Percentiles rank a stretch among this genome's conserved stretches.
Conservation (phyloP, 176 grass and related monocot species). For the Zoysia pacifica region DNA sequence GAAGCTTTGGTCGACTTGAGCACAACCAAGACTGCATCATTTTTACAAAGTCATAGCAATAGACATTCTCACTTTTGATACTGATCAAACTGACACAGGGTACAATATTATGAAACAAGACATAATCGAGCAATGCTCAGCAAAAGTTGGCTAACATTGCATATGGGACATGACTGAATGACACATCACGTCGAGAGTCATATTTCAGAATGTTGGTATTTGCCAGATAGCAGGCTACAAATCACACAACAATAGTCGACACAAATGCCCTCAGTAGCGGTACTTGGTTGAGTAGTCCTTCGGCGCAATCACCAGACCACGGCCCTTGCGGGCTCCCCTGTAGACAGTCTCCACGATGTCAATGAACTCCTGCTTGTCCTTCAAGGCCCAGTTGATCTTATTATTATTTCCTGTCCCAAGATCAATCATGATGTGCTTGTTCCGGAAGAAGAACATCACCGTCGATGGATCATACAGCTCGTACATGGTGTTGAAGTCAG, state of each 20-base stretch:
- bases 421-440: conserved; percentile 99
- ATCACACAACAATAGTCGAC: neutral
- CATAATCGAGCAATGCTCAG: neutral
- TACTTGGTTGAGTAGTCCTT: conserved; percentile 97
- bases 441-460: conserved; percentile 96
- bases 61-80: neutral
- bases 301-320: conserved; percentile 76
- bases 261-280: conserved; percentile 52
- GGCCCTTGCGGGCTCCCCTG: conserved; percentile 80
- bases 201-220: neutral
- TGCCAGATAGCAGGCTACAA: neutral
- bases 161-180: neutral
- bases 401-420: conserved; percentile 95
- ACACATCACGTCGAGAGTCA: neutral
- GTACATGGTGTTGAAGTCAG: conserved; percentile 93
- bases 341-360: conserved; percentile 97
- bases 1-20: neutral
- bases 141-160: neutral
- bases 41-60: neutral
- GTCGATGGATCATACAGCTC: conserved; percentile 89
- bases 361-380: conserved; percentile 93
- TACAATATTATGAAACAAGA: neutral
- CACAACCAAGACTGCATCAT: neutral
- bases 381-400: conserved; percentile 94
- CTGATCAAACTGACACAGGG: neutral